Conservation (phyloP, 306 rosid genomes). For the Malus sieversii region DNA sequence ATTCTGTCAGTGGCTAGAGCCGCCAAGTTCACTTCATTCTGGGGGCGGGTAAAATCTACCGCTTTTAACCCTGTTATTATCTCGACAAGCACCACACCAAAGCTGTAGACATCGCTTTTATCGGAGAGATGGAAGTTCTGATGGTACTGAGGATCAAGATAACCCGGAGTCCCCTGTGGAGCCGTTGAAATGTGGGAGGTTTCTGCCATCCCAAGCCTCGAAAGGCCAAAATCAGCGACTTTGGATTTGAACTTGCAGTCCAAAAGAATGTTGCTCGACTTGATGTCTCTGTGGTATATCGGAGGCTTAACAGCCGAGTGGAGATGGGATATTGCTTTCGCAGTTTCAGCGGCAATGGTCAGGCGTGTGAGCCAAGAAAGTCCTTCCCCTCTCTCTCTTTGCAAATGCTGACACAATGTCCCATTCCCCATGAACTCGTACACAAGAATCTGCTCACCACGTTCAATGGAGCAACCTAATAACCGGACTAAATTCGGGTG, state of each 20-base stretch:
- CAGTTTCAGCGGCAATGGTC: slow-evolving; percentile 74
- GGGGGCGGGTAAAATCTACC: slow-evolving; percentile 76
- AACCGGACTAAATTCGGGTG: slow-evolving; percentile 78
- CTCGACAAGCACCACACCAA: slow-evolving; percentile 89
- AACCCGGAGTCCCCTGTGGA: slow-evolving; percentile 97
- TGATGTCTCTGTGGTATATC: slow-evolving; percentile 82
- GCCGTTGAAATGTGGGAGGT: slow-evolving; percentile 84
- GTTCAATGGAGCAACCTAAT: slow-evolving; percentile 79
- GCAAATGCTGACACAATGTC: slow-evolving; percentile 73
- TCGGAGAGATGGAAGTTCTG: slow-evolving; percentile 91
- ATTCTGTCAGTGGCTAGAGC: slow-evolving; percentile 59
- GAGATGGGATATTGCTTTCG: slow-evolving; percentile 81
- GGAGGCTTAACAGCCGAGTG: slow-evolving; percentile 70
- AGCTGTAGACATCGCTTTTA: slow-evolving; percentile 88
- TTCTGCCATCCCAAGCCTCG: slow-evolving; percentile 72
- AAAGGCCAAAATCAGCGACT: slow-evolving; percentile 95
- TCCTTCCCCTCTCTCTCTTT: slow-evolving; percentile 68
- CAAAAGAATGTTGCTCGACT: slow-evolving; percentile 80
- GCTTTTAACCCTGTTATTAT: slow-evolving; percentile 71
- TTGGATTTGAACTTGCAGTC: slow-evolving; percentile 59
- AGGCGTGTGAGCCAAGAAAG: slow-evolving; percentile 73
- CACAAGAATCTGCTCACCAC: slow-evolving; percentile 69
- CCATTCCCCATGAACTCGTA: slow-evolving; percentile 95
- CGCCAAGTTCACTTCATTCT: slow-evolving; percentile 72
- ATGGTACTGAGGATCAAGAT: slow-evolving; percentile 91